phyloP scores from a whole-genome alignment of 495 filamentous ascomycete genomes.

The Tetracladium setigerum region DNA sequence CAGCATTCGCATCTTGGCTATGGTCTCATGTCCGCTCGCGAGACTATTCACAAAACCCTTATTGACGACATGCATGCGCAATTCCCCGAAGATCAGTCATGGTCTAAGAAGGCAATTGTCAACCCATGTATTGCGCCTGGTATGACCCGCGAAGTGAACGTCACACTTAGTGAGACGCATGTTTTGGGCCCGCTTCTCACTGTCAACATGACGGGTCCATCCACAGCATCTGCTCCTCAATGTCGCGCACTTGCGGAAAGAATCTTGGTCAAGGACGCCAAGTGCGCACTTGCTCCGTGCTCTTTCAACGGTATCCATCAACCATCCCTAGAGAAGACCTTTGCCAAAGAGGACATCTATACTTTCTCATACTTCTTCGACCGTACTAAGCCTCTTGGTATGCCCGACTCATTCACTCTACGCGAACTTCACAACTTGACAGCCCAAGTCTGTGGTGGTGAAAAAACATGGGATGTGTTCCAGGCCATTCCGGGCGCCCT shows the following conservation, averaged over 20 bases:
- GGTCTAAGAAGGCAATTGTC: slow-evolving; percentile 58
- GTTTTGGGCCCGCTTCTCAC: slow-evolving; percentile 44
- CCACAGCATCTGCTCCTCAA: slow-evolving; percentile 64
- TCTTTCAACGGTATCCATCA: slow-evolving; percentile 97
- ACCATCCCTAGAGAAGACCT: slow-evolving; percentile 86
- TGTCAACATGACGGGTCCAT: slow-evolving; percentile 87
- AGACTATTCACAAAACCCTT: slow-evolving; percentile 70
- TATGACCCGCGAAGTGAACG: slow-evolving; percentile 58
- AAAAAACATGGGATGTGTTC: slow-evolving; percentile 72
- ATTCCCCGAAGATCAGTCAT: slow-evolving; percentile 33
- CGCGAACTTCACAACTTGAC: slow-evolving; percentile 80
- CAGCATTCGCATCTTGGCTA: slow-evolving; percentile 98
- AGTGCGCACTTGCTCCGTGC: slow-evolving; percentile 79
- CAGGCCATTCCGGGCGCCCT: slow-evolving; percentile 62
- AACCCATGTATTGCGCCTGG: slow-evolving; percentile 89
- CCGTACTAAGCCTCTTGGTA: slow-evolving; percentile 81
- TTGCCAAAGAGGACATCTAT: slow-evolving; percentile 85
- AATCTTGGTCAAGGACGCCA: slow-evolving; percentile 78
- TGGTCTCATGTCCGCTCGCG: slow-evolving; percentile 89
- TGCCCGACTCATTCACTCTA: slow-evolving; percentile 91
- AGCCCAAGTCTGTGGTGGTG: slow-evolving; percentile 74
- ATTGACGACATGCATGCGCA: slow-evolving; percentile 51
- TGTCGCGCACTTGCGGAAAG: slow-evolving; percentile 86
- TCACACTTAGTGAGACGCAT: slow-evolving; percentile 57
- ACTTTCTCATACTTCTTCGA: slow-evolving; percentile 98